Percentiles rank a stretch among this genome's conserved stretches.
Evolutionary conservation across 176 grass and related monocot species (phyloP).

Genomic region (Cenchrus fungigraminus): DNA sequence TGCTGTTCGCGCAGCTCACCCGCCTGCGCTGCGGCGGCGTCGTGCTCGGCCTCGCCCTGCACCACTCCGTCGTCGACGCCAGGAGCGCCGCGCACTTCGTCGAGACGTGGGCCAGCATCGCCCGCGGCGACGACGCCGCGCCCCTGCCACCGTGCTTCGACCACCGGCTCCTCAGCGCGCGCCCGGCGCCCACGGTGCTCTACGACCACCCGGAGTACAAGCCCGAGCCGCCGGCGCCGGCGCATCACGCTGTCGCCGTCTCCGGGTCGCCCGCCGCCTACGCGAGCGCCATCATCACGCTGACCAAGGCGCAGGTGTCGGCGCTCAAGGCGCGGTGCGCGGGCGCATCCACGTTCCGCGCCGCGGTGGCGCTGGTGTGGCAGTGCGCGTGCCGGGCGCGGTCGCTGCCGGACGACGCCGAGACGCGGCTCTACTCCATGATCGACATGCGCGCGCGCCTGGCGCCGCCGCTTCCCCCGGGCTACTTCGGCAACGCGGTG

Average conservation of each 20-base stretch:
- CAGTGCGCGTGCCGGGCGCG: conserved; percentile 62
- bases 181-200: conserved; percentile 9
- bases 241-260: background rate
- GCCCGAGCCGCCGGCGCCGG: conserved; percentile 6
- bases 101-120: conserved; percentile 59
- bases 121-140: background rate
- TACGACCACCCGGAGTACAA: conserved; percentile 77
- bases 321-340: conserved; percentile 48
- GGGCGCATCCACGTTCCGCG: conserved; percentile 65
- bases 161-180: conserved; percentile 51
- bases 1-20: conserved; percentile 56
- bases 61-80: conserved; percentile 57
- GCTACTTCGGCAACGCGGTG: conserved; percentile 75
- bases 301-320: conserved; percentile 28
- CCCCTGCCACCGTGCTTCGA: conserved; percentile 44
- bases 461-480: conserved; percentile 42
- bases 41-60: conserved; percentile 48
- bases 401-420: conserved; percentile 12
- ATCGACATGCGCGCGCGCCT: conserved; percentile 71
- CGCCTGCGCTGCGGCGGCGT: conserved; percentile 60
- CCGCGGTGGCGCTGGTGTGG: conserved; percentile 67
- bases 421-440: conserved; percentile 69
- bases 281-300: conserved; percentile 43
- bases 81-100: conserved; percentile 53
- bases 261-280: background rate